Evolutionary conservation across 2,329 filamentous ascomycete species (phyloP), one percentile per base, ranked within the genome.

Genomic region (Curvularia verruculosa): DNA sequence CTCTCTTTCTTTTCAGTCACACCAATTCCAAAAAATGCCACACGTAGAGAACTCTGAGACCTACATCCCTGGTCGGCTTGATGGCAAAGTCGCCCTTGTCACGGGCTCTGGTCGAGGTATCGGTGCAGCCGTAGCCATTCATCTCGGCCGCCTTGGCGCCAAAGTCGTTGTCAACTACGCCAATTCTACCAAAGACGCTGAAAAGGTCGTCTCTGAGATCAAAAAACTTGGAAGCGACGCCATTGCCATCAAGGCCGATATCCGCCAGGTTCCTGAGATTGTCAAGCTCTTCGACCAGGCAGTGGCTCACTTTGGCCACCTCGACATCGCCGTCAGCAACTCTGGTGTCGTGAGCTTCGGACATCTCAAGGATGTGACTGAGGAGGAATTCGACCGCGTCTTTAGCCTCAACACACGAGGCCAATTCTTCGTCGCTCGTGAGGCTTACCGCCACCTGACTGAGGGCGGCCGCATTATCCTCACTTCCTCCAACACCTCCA

Each of bases 401-500:
- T 88, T 89, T 79, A 80, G 78, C 77, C 77, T 89, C 74, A 89
- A 89, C 77, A 85, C 86, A 7, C 81, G 85, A 5, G 87, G 85
- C 49, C 87, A 90, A 76, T 90, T 90, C 81, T 90, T 91, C 74
- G 87, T 91, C 46, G 88, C 87, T 26, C 87, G 89, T 78, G 85
- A 89, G 61, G 89, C 84, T 4, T 87, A 88, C 75, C 86, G 86
- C 76, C 80, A 89, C 76, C 82, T 89, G 63, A 81, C 86, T 68
- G 79, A 83, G 43, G 86, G 88, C 49, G 89, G 89, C 24, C 83
- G 89, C 46, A 83, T 92, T 65, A 87, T 91, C 75, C 80, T 91
- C 62, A 91, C 89, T 84, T 86, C 84, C 23, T 88, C 84, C 59
- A 90, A 90, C 75, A 87, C 87, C 78, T 87, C 70, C 12, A 82